Percentiles rank a stretch among this genome's conserved stretches.
Conservation (phyloP, 345 rosid species). For the Combretum micranthum region DNA sequence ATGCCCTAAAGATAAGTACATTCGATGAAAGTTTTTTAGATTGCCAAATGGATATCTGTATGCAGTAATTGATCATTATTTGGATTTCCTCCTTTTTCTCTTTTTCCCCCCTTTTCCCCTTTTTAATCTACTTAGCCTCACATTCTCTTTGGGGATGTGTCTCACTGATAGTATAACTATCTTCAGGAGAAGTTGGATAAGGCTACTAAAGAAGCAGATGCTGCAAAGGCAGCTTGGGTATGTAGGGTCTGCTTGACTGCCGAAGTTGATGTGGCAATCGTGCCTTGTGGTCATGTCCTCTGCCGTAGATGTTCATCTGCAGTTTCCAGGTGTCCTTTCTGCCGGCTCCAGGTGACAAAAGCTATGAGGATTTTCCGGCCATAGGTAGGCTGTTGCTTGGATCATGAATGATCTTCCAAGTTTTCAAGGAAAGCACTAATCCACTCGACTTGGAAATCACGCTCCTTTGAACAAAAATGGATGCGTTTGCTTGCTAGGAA, state of each 20-base stretch:
- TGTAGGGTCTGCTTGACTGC: constrained; percentile 74
- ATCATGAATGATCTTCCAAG: background rate
- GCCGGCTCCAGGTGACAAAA: constrained; percentile 63
- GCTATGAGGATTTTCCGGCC: constrained; percentile 76
- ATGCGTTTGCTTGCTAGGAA: no score
- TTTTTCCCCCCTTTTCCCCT: background rate
- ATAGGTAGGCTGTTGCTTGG: constrained; percentile 8
- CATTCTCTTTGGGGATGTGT: background rate
- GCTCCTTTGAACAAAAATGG: no score
- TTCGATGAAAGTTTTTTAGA: no score
- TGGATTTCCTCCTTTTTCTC: no score
- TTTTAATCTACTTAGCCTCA: background rate
- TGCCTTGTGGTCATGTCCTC: constrained; percentile 90
- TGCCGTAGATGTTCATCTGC: constrained; percentile 71
- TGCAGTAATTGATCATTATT: no score
- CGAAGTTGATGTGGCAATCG: constrained; percentile 72
- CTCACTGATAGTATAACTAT: background rate
- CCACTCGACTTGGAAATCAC: no score
- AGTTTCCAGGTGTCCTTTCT: constrained; percentile 84
- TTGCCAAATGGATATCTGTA: background rate
- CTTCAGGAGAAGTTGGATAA: constrained; percentile 64
- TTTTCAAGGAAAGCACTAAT: no score
- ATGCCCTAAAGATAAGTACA: no score
- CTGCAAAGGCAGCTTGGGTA: constrained; percentile 81
- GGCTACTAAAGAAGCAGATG: constrained; percentile 70